These are phyloP conservation scores for Bocquillonia castaneifolia DNA, from an alignment of 441 rosid species.

Conservation along the genomic window DNA sequence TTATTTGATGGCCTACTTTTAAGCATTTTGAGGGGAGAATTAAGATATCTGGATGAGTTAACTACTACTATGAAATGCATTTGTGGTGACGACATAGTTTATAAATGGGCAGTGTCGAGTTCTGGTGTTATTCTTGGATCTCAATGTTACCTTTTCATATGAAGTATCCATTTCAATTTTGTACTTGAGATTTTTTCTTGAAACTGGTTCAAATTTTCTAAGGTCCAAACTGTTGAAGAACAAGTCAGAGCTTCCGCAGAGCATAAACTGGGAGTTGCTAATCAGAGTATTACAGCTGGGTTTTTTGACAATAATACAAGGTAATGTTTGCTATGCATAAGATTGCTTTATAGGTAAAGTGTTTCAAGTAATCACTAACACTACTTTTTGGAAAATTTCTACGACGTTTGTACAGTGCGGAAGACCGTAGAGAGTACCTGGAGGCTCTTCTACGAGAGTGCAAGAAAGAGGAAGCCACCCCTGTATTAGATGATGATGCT, in stretches of 20 bases:
- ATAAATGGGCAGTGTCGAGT: neutral
- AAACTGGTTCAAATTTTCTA: conserved; percentile 4
- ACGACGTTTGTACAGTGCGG: conserved; percentile 55
- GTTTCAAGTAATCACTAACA: neutral
- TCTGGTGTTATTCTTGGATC: neutral
- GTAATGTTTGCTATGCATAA: conserved; percentile 31
- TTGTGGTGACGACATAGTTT: neutral
- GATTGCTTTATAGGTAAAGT: conserved; percentile 1
- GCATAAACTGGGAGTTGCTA: conserved; percentile 96
- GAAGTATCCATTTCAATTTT: neutral
- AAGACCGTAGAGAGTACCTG: conserved; percentile 90
- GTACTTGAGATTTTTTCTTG: neutral
- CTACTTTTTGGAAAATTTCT: conserved; percentile 20
- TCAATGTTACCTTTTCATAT: neutral
- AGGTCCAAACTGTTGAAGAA: conserved; percentile 95
- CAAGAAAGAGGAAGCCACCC: conserved; percentile 88
- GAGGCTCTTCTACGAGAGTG: conserved; percentile 83
- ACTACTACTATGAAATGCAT: neutral
- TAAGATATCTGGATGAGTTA: neutral
- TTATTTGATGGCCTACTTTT: neutral
- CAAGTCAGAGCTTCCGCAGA: conserved; percentile 96
- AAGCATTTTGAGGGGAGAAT: neutral
- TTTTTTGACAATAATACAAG: conserved; percentile 94
- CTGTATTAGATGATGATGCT: conserved; percentile 82
- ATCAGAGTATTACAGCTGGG: conserved; percentile 96